phyloP scores from a whole-genome alignment of 805 yeast species.

The Limtongozyma cylindracea region DNA sequence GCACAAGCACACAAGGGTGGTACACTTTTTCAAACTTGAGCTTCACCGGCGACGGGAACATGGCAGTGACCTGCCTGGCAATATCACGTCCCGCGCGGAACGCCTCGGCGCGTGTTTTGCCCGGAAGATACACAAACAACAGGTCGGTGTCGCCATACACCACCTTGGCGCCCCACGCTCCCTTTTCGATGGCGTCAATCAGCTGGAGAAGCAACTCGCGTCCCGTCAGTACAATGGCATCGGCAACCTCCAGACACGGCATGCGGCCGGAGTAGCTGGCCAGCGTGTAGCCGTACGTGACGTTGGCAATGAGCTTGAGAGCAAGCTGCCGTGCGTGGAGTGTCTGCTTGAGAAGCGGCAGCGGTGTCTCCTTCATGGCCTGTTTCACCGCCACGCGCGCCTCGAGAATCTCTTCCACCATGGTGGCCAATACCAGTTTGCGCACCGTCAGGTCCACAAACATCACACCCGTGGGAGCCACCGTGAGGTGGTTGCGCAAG shows the following conservation, averaged over 20 bases:
- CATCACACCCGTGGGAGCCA: conserved; percentile 76
- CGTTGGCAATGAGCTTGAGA: conserved; percentile 75
- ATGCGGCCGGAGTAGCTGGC: conserved; percentile 91
- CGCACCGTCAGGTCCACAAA: conserved; percentile 45
- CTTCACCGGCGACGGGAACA: conserved; percentile 60
- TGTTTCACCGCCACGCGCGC: conserved; percentile 28
- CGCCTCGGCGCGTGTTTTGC: conserved; percentile 53
- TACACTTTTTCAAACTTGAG: conserved; percentile 86
- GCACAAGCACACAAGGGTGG: conserved; percentile 57
- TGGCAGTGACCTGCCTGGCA: conserved; percentile 31
- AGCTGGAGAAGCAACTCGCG: conserved; percentile 62
- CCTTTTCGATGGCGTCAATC: conserved; percentile 38
- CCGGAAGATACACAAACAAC: conserved; percentile 74
- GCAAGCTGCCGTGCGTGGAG: conserved; percentile 68
- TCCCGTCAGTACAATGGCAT: conserved; percentile 79
- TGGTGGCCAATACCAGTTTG: conserved; percentile 51
- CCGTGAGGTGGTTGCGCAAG: conserved; percentile 23
- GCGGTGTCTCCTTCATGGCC: conserved; percentile 20
- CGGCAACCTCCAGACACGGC: conserved; percentile 94
- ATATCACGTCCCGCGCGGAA: conserved; percentile 50
- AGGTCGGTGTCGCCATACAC: conserved; percentile 97
- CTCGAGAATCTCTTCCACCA: conserved; percentile 65
- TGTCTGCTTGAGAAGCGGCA: conserved; percentile 25
- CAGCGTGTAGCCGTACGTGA: conserved; percentile 86
- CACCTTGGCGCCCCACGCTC: conserved; percentile 66